Conservation (phyloP, 75 land plant genomes). For the Pinus tabuliformis region DNA sequence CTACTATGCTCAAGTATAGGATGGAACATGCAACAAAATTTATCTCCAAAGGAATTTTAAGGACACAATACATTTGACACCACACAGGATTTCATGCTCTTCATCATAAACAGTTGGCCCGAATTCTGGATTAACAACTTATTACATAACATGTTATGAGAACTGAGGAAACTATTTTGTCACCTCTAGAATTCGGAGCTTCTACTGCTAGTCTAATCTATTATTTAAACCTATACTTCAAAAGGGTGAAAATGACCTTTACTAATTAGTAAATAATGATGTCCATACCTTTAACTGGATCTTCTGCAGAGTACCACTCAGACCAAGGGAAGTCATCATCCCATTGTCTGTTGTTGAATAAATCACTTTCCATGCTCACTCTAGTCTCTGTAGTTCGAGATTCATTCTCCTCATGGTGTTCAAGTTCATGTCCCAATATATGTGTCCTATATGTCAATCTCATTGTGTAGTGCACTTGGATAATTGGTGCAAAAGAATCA, state of each 20-base stretch:
- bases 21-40: constrained; percentile 4
- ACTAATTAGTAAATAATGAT: background rate
- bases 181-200: background rate
- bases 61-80: background rate
- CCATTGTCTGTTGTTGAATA: constrained; percentile 52
- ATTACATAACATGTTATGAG: background rate
- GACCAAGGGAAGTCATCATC: constrained; percentile 98
- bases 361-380: constrained; percentile 21
- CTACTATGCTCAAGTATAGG: background rate
- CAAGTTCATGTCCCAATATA: constrained; percentile 49
- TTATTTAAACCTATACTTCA: background rate
- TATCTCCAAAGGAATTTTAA: no score
- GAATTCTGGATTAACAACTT: background rate
- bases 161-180: background rate
- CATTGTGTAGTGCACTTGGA: constrained; percentile 72
- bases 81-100: background rate
- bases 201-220: background rate
- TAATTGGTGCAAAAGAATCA: constrained; percentile 31
- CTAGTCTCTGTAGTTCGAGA: constrained; percentile 31
- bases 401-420: constrained; percentile 16
- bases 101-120: background rate
- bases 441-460: constrained; percentile 77
- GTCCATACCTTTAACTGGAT: constrained; percentile 78
- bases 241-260: constrained; percentile 1
- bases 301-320: constrained; percentile 97